A percentile compares a stretch with the other conserved stretches of the same genome.
Evolutionary conservation across 371 early-diverging fungal species (phyloP).

Genomic region (Mucor plumbeus): DNA sequence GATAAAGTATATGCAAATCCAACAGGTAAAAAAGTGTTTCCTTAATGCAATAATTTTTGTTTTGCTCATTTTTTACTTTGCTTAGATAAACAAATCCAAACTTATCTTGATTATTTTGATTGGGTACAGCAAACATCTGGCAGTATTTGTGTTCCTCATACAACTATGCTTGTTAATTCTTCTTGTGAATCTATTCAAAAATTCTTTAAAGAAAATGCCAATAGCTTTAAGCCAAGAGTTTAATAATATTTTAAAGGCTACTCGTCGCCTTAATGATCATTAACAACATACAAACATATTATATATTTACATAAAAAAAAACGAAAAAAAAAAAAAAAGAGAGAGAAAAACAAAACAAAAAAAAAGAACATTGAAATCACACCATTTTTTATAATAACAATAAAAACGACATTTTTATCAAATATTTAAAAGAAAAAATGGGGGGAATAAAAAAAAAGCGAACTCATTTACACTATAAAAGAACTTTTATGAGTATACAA

Average conservation of each 20-base stretch:
- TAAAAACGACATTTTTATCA: slow-evolving; percentile 2
- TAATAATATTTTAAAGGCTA: neutral
- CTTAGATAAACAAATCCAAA: slow-evolving; percentile 35
- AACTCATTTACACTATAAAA: slow-evolving; percentile 12
- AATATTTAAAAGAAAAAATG: slow-evolving; percentile 6
- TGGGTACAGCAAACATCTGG: slow-evolving; percentile 33
- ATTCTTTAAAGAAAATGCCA: slow-evolving; percentile 37
- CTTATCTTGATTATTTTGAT: slow-evolving; percentile 40
- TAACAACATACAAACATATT: neutral
- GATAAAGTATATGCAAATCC: slow-evolving; percentile 28
- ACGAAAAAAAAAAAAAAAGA: too few relatives aligned
- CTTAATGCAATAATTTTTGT: neutral
- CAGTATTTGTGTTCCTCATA: slow-evolving; percentile 35
- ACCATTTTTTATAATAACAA: slow-evolving; percentile 8
- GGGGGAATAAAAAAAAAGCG: neutral
- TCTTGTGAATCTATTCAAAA: slow-evolving; percentile 19
- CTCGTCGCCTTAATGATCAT: neutral
- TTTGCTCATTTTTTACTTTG: neutral
- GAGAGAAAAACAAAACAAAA: neutral
- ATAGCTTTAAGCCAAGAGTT: slow-evolving; percentile 40
- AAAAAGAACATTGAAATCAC: neutral
- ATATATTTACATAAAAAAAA: too few relatives aligned
- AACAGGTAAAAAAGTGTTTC: slow-evolving; percentile 21
- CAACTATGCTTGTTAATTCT: slow-evolving; percentile 29
- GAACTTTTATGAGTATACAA: neutral